These are phyloP conservation scores for Plasmodium cynomolgi DNA, from an alignment of 169 alveolate genomes.

Conservation along the genomic window DNA sequence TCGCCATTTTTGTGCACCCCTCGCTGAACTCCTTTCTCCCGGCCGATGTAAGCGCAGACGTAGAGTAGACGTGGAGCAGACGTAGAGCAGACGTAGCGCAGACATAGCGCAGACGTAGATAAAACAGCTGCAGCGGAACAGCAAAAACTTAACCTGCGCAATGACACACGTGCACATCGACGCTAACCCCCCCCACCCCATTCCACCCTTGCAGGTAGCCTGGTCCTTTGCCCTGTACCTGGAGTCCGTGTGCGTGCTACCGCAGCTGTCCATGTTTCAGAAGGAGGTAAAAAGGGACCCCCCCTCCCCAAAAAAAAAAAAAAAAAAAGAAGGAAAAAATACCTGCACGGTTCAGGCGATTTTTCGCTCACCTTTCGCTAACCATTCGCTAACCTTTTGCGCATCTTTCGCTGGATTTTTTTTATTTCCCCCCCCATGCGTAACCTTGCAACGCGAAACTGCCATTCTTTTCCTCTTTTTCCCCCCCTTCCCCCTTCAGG, in stretches of 20 bases:
- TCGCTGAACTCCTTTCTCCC: constrained; percentile 92
- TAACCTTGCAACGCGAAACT: not conserved
- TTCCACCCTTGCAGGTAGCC: constrained; percentile 37
- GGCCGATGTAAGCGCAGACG: constrained; percentile 82
- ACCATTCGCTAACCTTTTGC: not conserved
- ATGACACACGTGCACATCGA: not conserved
- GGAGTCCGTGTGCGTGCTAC: constrained; percentile 93
- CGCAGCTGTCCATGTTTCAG: constrained; percentile 93
- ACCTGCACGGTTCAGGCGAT: not conserved
- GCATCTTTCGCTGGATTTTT: constrained; percentile 6
- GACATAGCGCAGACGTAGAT: not conserved
- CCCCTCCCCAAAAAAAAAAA: too few species aligned
- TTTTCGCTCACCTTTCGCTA: not conserved
- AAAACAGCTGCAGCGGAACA: not conserved
- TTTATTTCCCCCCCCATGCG: not conserved
- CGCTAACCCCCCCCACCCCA: not conserved
- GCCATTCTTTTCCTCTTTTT: not conserved
- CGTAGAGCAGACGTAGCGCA: not conserved
- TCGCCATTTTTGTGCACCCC: constrained; percentile 92
- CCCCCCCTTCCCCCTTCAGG: constrained; percentile 74
- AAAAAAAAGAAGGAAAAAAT: not conserved
- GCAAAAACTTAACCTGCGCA: not conserved
- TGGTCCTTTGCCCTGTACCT: constrained; percentile 95
- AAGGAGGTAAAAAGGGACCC: constrained; percentile 79
- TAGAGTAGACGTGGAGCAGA: not conserved